Evolutionary conservation across 2,329 filamentous ascomycete species (phyloP).

Genomic region (Graphilbum ipis-grandicollis): DNA sequence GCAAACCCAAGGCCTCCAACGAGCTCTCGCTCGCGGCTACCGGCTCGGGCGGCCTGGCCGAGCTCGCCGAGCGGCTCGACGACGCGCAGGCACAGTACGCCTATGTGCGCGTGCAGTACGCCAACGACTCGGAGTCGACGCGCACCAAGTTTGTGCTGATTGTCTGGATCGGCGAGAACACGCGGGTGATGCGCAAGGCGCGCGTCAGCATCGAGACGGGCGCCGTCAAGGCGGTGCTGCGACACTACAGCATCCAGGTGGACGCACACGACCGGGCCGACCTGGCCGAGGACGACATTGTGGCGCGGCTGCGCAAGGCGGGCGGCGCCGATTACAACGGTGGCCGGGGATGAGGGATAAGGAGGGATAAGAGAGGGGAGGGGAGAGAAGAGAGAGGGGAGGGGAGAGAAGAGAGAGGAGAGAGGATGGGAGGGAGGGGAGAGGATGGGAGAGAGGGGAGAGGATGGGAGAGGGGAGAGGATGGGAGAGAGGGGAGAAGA

Average conservation of each 20-base stretch:
- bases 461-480: background rate
- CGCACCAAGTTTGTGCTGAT: slow-evolving; percentile 52
- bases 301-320: slow-evolving; percentile 42
- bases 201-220: slow-evolving; percentile 51
- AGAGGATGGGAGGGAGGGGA: background rate
- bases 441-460: background rate
- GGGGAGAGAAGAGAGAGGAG: background rate
- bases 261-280: slow-evolving; percentile 42
- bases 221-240: slow-evolving; percentile 43
- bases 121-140: slow-evolving; percentile 52
- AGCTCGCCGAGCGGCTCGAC: slow-evolving; percentile 39
- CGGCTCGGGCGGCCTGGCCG: slow-evolving; percentile 41
- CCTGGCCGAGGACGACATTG: slow-evolving; percentile 43
- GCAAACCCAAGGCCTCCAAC: slow-evolving; percentile 36
- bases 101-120: slow-evolving; percentile 49
- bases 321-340: slow-evolving; percentile 59
- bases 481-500: background rate
- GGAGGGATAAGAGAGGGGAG: background rate
- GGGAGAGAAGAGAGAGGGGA: background rate
- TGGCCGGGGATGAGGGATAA: slow-evolving; percentile 28
- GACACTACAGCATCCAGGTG: slow-evolving; percentile 48
- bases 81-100: slow-evolving; percentile 46
- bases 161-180: slow-evolving; percentile 49
- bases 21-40: slow-evolving; percentile 38
- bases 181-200: slow-evolving; percentile 53